phyloP scores from a whole-genome alignment of 257 asterid genomes.

The Solanum medicagineum region DNA sequence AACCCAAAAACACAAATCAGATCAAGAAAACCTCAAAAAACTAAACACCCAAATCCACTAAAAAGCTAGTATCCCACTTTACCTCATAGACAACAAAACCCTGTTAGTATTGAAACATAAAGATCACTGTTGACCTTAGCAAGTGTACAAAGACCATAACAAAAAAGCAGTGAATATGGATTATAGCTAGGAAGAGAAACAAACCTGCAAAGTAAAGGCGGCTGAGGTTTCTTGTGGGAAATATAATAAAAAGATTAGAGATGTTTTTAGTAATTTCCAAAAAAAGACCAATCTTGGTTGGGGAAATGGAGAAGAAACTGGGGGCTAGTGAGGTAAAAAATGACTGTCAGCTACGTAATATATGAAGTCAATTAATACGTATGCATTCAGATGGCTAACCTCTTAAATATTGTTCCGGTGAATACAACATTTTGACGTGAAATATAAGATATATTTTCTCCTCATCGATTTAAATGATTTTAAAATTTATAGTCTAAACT shows the following conservation, averaged over 20 bases:
- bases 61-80: background rate
- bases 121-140: background rate
- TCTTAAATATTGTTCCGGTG: background rate
- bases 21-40: background rate
- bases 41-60: background rate
- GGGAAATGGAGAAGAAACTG: background rate
- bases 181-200: background rate
- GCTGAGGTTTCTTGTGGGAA: constrained; percentile 2
- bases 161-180: background rate
- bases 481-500: too few species aligned
- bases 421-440: too few species aligned
- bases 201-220: constrained; percentile 19
- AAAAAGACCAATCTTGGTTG: background rate
- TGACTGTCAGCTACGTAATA: background rate
- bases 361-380: background rate
- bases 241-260: background rate
- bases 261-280: background rate
- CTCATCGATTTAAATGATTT: too few species aligned
- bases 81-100: background rate
- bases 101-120: background rate
- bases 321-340: background rate
- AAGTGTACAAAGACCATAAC: background rate
- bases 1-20: background rate
- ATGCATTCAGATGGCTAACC: background rate
- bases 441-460: too few species aligned